Base-by-base conservation (phyloP, 495 filamentous ascomycete genomes). In the Neurospora intermedia region DNA sequence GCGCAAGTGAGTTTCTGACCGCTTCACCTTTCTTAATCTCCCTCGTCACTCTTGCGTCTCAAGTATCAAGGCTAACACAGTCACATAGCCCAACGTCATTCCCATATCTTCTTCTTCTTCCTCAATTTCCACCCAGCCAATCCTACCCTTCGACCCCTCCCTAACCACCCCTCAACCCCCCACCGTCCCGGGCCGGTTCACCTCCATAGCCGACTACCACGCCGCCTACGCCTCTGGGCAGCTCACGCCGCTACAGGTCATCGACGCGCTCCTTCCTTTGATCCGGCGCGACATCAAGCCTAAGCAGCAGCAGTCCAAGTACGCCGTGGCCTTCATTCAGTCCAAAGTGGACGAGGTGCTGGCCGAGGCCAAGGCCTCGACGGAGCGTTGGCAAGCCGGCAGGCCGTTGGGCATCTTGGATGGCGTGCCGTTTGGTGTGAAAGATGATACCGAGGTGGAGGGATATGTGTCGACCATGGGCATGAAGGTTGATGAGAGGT, bases 351-450 rank as follows among this genome's bases (percentile, higher is more conserved):
- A 92, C 4, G 79, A 85, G 40, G 88, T 93, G 1, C 83, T 88
- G 8, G 85, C 84, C 9, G 91, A 92, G 6, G 94, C 94, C 2
- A 84, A 85, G 75, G 91, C 87, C 10, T 94, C 92, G 1, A 91
- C 92, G 2, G 79, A 85, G 74, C 84, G 94, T 31, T 97, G 91
- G 76, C 86, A 87, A 72, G 83, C 86, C 15, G 91, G 91, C 0
- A 84, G 83, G 69, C 83, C 90, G 16, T 80, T 92, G 0, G 85
- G 91, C 3, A 80, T 91, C 0, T 83, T 98, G 8, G 95, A 97
- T 74, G 95, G 95, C 8, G 87, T 98, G 16, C 94, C 94, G 0
- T 88, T 97, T 62, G 93, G 91, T 1, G 89, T 97, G 69, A 98
- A 94, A 81, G 94, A 97, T 80, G 94, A 98, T 77, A 86, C 90